Conservation (phyloP, 495 filamentous ascomycete species). For the Evansstolkia leycettana region DNA sequence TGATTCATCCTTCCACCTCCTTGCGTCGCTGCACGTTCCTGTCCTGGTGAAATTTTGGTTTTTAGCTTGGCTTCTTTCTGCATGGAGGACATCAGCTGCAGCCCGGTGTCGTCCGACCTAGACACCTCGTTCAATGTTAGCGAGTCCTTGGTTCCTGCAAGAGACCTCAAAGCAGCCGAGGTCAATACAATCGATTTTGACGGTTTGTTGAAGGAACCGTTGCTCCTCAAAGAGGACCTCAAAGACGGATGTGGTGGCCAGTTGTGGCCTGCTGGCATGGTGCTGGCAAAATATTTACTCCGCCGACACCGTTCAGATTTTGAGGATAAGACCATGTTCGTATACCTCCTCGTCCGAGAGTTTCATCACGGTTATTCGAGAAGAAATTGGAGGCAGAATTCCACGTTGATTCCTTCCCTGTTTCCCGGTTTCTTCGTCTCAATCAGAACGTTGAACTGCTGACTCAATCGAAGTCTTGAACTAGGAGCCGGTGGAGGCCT, state of each 20-base stretch:
- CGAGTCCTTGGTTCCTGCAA: constrained; percentile 56
- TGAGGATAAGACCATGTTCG: constrained; percentile 60
- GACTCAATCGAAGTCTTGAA: constrained; percentile 54
- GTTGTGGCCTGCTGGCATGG: constrained; percentile 88
- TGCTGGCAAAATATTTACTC: constrained; percentile 73
- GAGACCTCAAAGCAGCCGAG: constrained; percentile 48
- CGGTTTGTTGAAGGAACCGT: constrained; percentile 53
- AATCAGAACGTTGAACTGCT: constrained; percentile 1
- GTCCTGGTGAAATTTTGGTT: not conserved
- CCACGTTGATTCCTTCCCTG: constrained; percentile 2
- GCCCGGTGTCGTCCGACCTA: constrained; percentile 5
- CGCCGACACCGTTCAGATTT: constrained; percentile 49
- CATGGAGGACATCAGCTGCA: constrained; percentile 3
- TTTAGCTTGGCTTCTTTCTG: not conserved
- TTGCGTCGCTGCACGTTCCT: constrained; percentile 4
- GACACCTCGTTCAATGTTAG: constrained; percentile 33
- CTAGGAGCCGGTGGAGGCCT: constrained; percentile 86
- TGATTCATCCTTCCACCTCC: no score
- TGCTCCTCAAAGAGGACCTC: constrained; percentile 74
- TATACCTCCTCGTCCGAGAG: constrained; percentile 19
- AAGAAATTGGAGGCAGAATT: not conserved
- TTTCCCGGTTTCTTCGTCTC: constrained; percentile 1
- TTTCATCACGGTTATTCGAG: not conserved
- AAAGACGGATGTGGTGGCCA: constrained; percentile 81
- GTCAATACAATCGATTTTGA: constrained; percentile 57